phyloP scores from a whole-genome alignment of 2,329 filamentous ascomycete genomes.

The Claviceps sp. region DNA sequence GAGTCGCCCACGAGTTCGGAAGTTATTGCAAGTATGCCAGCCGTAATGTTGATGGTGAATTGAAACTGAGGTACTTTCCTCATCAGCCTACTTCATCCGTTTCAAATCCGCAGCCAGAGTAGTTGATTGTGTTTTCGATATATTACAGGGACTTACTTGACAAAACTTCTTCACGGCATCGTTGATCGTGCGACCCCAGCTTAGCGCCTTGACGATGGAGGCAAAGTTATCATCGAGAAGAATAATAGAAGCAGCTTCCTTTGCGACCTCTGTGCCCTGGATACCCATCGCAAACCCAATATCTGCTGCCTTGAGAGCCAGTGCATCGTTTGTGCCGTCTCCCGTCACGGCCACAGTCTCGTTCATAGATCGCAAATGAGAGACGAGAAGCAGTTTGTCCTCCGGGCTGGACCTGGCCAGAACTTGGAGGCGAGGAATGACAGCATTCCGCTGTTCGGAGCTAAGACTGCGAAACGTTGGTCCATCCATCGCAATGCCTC shows the following conservation, averaged over 20 bases:
- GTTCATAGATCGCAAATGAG: slow-evolving; percentile 48
- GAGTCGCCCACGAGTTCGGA: slow-evolving; percentile 43
- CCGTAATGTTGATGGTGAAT: slow-evolving; percentile 58
- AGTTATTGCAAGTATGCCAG: slow-evolving; percentile 49
- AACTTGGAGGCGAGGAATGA: slow-evolving; percentile 52
- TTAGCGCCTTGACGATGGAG: slow-evolving; percentile 48
- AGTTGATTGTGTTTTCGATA: background rate
- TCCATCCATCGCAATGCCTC: slow-evolving; percentile 49
- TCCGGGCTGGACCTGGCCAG: slow-evolving; percentile 57
- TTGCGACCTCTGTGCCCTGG: slow-evolving; percentile 51
- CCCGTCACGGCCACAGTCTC: slow-evolving; percentile 55
- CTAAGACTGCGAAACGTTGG: slow-evolving; percentile 41
- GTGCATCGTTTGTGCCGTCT: slow-evolving; percentile 54
- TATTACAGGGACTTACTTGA: slow-evolving; percentile 25
- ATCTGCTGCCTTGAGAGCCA: slow-evolving; percentile 51
- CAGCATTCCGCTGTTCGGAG: slow-evolving; percentile 33
- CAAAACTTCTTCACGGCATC: slow-evolving; percentile 53
- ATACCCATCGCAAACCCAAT: slow-evolving; percentile 58
- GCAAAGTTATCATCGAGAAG: slow-evolving; percentile 53
- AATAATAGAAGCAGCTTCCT: slow-evolving; percentile 53
- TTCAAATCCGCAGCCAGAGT: background rate
- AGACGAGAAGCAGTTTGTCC: slow-evolving; percentile 54
- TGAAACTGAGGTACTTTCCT: slow-evolving; percentile 30
- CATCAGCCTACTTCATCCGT: background rate
- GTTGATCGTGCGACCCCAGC: slow-evolving; percentile 50